phyloP scores from a whole-genome alignment of 805 yeast species.

The Yarrowia deformans region DNA sequence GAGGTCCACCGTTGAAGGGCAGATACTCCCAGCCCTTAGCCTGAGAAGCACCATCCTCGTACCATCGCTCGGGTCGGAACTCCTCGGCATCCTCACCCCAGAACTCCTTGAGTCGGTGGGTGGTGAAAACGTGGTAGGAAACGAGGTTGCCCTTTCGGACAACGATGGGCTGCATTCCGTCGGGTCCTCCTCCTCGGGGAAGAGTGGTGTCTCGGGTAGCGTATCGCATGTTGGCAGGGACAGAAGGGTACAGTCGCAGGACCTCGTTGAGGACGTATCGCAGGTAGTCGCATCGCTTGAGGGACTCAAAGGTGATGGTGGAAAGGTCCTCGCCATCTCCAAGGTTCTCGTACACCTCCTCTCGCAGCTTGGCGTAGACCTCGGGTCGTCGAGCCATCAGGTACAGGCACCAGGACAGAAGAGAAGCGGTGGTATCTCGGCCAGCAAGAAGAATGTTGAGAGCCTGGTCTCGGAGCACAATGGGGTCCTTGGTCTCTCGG shows the following conservation, averaged over 20 bases:
- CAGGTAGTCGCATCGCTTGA: slow-evolving; percentile 58
- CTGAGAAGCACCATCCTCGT: slow-evolving; percentile 51
- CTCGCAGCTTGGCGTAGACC: slow-evolving; percentile 51
- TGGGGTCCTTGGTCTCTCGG: slow-evolving; percentile 58
- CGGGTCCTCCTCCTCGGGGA: slow-evolving; percentile 61
- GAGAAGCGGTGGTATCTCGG: slow-evolving; percentile 63
- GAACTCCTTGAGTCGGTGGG: slow-evolving; percentile 54
- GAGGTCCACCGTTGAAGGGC: slow-evolving; percentile 64
- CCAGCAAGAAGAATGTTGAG: slow-evolving; percentile 62
- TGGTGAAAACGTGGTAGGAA: slow-evolving; percentile 53
- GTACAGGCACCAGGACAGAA: slow-evolving; percentile 56
- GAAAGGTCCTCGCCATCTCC: slow-evolving; percentile 48
- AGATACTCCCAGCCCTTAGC: slow-evolving; percentile 55
- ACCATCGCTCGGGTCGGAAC: slow-evolving; percentile 61
- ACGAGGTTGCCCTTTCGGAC: slow-evolving; percentile 56
- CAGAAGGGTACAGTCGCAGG: slow-evolving; percentile 60
- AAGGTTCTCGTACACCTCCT: slow-evolving; percentile 52
- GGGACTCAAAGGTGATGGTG: slow-evolving; percentile 55
- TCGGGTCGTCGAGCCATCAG: slow-evolving; percentile 55
- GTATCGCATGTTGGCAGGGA: slow-evolving; percentile 58
- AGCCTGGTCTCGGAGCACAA: slow-evolving; percentile 58
- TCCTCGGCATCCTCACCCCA: slow-evolving; percentile 58
- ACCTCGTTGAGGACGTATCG: slow-evolving; percentile 58
- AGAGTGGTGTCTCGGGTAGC: slow-evolving; percentile 57
- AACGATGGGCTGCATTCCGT: slow-evolving; percentile 52